phyloP scores from a whole-genome alignment of 1,139 yeast genomes.

The Meyerozyma carpophila region DNA sequence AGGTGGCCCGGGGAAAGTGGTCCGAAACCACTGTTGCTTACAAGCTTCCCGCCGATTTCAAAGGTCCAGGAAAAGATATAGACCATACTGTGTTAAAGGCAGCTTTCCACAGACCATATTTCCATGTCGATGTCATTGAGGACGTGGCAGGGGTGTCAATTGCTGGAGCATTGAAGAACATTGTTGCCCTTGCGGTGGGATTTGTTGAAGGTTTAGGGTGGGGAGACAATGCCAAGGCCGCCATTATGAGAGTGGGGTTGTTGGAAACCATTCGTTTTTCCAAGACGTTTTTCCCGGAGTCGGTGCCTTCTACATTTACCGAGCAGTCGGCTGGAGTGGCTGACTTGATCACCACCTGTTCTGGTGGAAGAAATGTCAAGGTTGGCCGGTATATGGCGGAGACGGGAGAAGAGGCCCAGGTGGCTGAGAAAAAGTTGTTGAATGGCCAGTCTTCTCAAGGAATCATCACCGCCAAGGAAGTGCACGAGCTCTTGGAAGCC shows the following conservation, averaged over 20 bases:
- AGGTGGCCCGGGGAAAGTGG: conserved; percentile 44
- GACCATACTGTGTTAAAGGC: conserved; percentile 36
- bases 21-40: conserved; percentile 48
- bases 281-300: conserved; percentile 37
- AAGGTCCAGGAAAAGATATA: conserved; percentile 39
- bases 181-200: conserved; percentile 46
- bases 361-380: conserved; percentile 47
- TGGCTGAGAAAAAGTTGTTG: conserved; percentile 40
- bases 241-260: conserved; percentile 45
- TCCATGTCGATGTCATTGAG: conserved; percentile 43
- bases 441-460: conserved; percentile 51
- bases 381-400: conserved; percentile 45
- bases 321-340: conserved; percentile 49
- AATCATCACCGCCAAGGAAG: conserved; percentile 44
- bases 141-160: conserved; percentile 47
- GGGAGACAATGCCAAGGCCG: conserved; percentile 51
- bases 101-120: conserved; percentile 44
- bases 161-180: conserved; percentile 47
- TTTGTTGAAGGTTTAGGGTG: conserved; percentile 46
- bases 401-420: conserved; percentile 38
- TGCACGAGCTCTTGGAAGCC: conserved; percentile 38
- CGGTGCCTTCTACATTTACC: conserved; percentile 35
- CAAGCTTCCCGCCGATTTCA: conserved; percentile 32
- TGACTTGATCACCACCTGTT: conserved; percentile 44
- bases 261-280: conserved; percentile 40